Base-by-base conservation (phyloP, 805 yeast species). In the Zygoascus tannicola region DNA sequence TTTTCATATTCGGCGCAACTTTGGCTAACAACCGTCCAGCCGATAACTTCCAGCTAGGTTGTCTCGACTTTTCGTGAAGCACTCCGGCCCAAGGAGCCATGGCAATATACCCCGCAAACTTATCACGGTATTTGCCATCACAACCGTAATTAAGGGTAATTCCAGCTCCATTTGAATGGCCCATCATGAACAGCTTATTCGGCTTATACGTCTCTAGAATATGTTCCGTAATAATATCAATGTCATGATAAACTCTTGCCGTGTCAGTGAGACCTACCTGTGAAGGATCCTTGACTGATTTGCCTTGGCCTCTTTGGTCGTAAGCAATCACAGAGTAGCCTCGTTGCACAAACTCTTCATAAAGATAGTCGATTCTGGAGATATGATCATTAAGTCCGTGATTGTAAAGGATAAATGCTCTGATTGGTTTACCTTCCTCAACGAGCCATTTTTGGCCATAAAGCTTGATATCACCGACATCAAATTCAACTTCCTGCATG, bases 91-190 rank as follows among this genome's bases (percentile, higher is more conserved):
- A 32, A 4, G 38, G 38, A 16, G 15, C 22, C 19, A 33, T 40
- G 22, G 38, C 18, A 21, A 65, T 45, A 45, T 51, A 66, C 5
- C 63, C 64, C n/a, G 52, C 54, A 40, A 66, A 50, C 22, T 46
- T 39, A 34, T 58, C 61, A 10, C 59, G 50, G 44, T 58, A 44
- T 30, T 48, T 49, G 3, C 70, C 70, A 30, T 56, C 52, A 26
- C 59, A 54, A 41, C 57, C 62, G 46, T 66, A 66, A 43, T 56
- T 63, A 35, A 66, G 54, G n/a, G 52, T 44, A 28, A 62, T 59
- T 2, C 60, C 68, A 14, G 68, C 70, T 12, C 70, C 70, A 65
- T 63, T 64, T 5, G 66, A 60, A 49, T 63, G 66, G 22, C 68
- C 68, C 56, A 56, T 58, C 50, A 64, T 34, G 36, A 57, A 47